These are phyloP conservation scores for Malus fusca DNA, from an alignment of 306 rosid genomes.

Conservation along the genomic window DNA sequence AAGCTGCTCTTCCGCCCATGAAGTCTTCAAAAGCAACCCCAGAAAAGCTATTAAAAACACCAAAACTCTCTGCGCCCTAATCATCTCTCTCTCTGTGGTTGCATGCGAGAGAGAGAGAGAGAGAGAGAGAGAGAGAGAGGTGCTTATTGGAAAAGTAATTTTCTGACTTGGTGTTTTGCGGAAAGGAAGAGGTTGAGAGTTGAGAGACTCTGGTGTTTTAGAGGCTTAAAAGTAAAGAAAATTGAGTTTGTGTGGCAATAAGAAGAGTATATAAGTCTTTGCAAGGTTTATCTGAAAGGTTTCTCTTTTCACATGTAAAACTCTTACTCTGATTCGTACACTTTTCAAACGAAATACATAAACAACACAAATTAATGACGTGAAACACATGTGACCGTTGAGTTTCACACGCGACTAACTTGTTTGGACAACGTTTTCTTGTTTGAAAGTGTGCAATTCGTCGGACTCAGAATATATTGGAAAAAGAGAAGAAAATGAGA, in stretches of 20 bases:
- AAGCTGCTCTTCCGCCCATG: slow-evolving; percentile 26
- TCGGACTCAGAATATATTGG: background rate
- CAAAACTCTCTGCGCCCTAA: background rate
- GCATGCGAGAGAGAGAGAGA: background rate
- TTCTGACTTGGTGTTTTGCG: background rate
- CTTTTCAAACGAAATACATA: no score
- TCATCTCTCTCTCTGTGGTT: background rate
- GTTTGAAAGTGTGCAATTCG: background rate
- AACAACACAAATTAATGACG: no score
- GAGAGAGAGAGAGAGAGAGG: background rate
- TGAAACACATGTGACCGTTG: no score
- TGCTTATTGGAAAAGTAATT: background rate
- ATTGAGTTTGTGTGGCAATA: no score
- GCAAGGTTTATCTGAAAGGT: no score
- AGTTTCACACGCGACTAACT: no score
- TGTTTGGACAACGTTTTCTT: background rate
- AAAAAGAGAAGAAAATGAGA: background rate
- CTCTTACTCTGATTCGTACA: no score
- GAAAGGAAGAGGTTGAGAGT: background rate
- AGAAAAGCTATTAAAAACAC: background rate
- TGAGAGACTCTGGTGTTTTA: background rate
- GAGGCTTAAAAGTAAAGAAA: background rate
- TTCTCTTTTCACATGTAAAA: no score
- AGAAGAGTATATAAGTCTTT: no score
- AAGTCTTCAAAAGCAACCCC: background rate